Base-by-base conservation (phyloP, 495 filamentous ascomycete genomes). In the Penicillium daleae region DNA sequence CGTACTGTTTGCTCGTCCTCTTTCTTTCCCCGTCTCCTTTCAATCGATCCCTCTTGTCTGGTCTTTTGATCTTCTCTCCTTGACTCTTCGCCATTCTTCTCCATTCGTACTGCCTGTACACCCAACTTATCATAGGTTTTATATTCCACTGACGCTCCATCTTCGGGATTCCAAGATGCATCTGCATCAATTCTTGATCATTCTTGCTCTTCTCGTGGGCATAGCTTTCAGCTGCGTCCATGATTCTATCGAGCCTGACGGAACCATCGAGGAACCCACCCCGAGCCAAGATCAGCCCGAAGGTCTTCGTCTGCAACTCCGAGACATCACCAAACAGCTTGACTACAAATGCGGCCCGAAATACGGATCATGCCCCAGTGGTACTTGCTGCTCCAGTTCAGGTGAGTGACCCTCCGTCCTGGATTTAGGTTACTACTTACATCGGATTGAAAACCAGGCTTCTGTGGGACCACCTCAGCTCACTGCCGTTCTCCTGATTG, bases 401-500 rank as follows among this genome's bases (percentile, higher is more conserved):
- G 89, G 89, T 80, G 70, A 26, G 81, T 84, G 58, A 48, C 68
- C 67, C 4, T 13, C 19, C 50, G 53, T 32, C 7, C 22, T 37
- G 17, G 37, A 21, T 35, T 19, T 22, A 19, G 15, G 33, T 24
- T 39, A 6, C 60, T 51, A 53, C 61, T 70, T 63, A 75, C 42
- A 22, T 52, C 10, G 31, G 12, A 6, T 27, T 49, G 19, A 15
- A 10, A 2, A 27, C 31, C 46, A 79, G 76, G 80, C 74, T 81
- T 83, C 69, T 92, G 89, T 66, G 90, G 90, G 10, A 80, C 70
- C 10, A 82, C 82, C 3, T 71, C 65, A 58, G 83, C 82, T 12
- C 89, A 90, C 69, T 93, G 90, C 70, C 69, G 71, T 19, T 83
- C 89, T 32, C 90, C 90, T 3, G 86, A 88, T 59, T 93, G 90